Conservation (phyloP, 192 early-diverging fungal genomes). For the Geranomyces michiganensis region DNA sequence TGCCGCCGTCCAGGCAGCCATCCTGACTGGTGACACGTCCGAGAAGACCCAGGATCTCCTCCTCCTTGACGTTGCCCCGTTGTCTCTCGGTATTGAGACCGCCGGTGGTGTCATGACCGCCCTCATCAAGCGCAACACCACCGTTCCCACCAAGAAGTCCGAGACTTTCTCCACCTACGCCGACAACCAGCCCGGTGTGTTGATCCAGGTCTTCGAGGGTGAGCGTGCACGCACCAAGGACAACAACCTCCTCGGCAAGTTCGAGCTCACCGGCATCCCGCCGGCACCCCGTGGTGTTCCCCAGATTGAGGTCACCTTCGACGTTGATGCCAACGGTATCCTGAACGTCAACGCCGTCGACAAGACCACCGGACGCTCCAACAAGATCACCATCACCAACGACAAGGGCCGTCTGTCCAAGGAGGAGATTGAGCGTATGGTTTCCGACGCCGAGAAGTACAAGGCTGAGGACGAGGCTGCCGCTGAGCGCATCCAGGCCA, state of each 20-base stretch:
- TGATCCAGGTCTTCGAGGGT: slow-evolving; percentile 98
- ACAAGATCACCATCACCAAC: slow-evolving; percentile 99
- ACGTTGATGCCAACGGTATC: slow-evolving; percentile 97
- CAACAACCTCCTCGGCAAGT: slow-evolving; percentile 98
- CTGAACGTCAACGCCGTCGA: slow-evolving; percentile 90
- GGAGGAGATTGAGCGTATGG: slow-evolving; percentile 99
- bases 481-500: slow-evolving; percentile 85
- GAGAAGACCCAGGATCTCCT: slow-evolving; percentile 95
- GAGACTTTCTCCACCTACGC: slow-evolving; percentile 97
- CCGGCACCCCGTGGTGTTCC: slow-evolving; percentile 97
- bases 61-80: slow-evolving; percentile 93
- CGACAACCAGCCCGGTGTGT: slow-evolving; percentile 98
- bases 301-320: slow-evolving; percentile 96
- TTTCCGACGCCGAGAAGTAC: slow-evolving; percentile 91
- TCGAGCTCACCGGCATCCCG: slow-evolving; percentile 95
- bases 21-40: slow-evolving; percentile 93
- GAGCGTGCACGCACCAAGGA: slow-evolving; percentile 97
- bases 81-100: slow-evolving; percentile 97
- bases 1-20: slow-evolving; percentile 97
- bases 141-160: slow-evolving; percentile 96
- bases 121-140: slow-evolving; percentile 98
- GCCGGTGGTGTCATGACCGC: slow-evolving; percentile 98
- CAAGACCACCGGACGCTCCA: slow-evolving; percentile 91
- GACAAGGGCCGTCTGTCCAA: slow-evolving; percentile 97
- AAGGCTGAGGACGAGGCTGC: slow-evolving; percentile 96